Evolutionary conservation across 306 rosid species (phyloP).

Genomic region (Casuarina glauca): DNA sequence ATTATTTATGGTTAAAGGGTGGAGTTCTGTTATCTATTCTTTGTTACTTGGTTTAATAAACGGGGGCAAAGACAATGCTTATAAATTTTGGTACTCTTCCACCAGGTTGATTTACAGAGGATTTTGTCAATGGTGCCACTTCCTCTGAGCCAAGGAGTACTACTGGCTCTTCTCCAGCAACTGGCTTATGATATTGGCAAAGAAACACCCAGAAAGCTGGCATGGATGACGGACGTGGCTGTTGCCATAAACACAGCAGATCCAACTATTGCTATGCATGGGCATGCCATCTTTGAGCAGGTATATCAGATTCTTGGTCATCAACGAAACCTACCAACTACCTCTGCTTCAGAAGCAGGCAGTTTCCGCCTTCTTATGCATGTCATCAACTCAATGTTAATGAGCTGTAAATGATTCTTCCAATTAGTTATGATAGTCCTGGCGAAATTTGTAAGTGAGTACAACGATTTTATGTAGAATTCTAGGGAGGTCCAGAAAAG

Average conservation of each 20-base stretch:
- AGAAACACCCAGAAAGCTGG: constrained; percentile 52
- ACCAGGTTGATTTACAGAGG: constrained; percentile 60
- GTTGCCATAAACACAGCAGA: constrained; percentile 58
- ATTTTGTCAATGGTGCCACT: constrained; percentile 54
- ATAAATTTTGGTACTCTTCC: constrained; percentile 20
- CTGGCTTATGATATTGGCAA: constrained; percentile 51
- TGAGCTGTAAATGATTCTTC: constrained; percentile 65
- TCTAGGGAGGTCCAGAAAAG: constrained; percentile 35
- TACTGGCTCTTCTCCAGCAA: constrained; percentile 71
- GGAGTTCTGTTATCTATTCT: constrained; percentile 2
- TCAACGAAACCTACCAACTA: constrained; percentile 44
- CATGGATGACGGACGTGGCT: constrained; percentile 74
- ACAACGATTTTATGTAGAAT: constrained; percentile 43
- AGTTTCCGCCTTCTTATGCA: constrained; percentile 66
- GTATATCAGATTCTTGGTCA: constrained; percentile 51
- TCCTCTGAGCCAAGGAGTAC: constrained; percentile 75
- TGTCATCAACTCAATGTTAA: constrained; percentile 59
- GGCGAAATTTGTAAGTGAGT: constrained; percentile 32
- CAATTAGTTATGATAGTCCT: constrained; percentile 6
- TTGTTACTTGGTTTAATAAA: constrained; percentile 11
- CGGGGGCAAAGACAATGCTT: constrained; percentile 12
- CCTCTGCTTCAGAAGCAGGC: constrained; percentile 53
- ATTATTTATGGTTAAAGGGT: constrained; percentile 1
- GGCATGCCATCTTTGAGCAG: constrained; percentile 52
- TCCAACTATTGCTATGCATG: constrained; percentile 48